Evolutionary conservation across 768 basidiomycete genomes (phyloP).

Genomic region (Terana coerulea): DNA sequence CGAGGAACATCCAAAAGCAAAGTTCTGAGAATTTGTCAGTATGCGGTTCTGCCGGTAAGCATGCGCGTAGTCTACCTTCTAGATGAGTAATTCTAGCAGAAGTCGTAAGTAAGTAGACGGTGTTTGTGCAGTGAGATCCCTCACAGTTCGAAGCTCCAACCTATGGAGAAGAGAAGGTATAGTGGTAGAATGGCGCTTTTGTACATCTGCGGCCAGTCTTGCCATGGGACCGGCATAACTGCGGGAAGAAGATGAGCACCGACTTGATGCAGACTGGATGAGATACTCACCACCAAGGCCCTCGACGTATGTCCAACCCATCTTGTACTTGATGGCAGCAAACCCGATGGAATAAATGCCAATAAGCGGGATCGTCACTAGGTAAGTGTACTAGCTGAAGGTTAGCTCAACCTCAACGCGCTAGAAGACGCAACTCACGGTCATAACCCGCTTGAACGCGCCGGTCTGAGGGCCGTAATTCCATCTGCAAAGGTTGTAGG

Average conservation of each 20-base stretch:
- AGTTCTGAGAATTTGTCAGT: slow-evolving; percentile 45
- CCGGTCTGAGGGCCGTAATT: slow-evolving; percentile 61
- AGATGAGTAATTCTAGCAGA: slow-evolving; percentile 64
- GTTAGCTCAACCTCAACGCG: not conserved
- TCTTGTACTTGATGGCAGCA: slow-evolving; percentile 65
- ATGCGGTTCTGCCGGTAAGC: not conserved
- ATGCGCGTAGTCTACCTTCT: slow-evolving; percentile 49
- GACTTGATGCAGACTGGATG: not conserved
- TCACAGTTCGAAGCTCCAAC: slow-evolving; percentile 77
- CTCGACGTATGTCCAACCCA: slow-evolving; percentile 54
- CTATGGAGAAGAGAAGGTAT: slow-evolving; percentile 56
- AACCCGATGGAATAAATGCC: slow-evolving; percentile 59
- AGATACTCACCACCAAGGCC: slow-evolving; percentile 45
- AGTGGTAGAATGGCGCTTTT: slow-evolving; percentile 59
- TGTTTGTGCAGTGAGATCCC: slow-evolving; percentile 17
- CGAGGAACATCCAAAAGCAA: slow-evolving; percentile 85
- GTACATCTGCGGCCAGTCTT: slow-evolving; percentile 47
- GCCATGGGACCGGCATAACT: slow-evolving; percentile 67
- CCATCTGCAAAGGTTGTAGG: slow-evolving; percentile 47
- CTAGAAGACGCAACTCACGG: slow-evolving; percentile 40
- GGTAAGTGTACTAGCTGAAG: slow-evolving; percentile 60
- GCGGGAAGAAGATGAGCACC: not conserved
- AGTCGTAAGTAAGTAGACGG: not conserved
- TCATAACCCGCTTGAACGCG: slow-evolving; percentile 86
- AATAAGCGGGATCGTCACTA: slow-evolving; percentile 59